A percentile compares a stretch with the other conserved stretches of the same genome.
phyloP scores from a whole-genome alignment of 2,329 filamentous ascomycete genomes.

The Fusarium napiforme region DNA sequence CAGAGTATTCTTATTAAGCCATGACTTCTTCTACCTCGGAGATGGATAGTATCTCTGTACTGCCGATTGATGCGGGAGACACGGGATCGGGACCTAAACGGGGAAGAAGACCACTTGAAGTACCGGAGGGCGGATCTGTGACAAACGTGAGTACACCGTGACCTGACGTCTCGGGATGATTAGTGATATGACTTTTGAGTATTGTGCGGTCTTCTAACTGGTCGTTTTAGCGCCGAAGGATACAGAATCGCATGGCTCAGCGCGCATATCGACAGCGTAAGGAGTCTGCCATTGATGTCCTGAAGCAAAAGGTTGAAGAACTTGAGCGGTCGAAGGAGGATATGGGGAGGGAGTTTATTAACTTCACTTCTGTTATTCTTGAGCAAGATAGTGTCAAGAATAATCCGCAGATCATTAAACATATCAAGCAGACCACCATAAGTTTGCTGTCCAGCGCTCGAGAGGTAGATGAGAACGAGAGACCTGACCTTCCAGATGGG shows the following conservation, averaged over 20 bases:
- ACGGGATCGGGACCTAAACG: not conserved
- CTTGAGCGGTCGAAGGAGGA: not conserved
- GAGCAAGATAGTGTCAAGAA: not conserved
- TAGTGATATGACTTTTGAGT: not conserved
- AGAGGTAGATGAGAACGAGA: not conserved
- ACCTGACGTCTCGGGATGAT: not conserved
- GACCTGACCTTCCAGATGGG: not conserved
- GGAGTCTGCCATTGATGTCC: constrained; percentile 6
- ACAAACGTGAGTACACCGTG: not conserved
- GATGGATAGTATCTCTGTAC: not conserved
- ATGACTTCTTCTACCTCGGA: not conserved
- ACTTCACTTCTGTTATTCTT: not conserved
- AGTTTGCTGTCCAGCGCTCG: not conserved
- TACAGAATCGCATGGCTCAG: constrained; percentile 18
- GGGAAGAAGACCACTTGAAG: constrained; percentile 1
- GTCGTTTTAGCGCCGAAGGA: not conserved
- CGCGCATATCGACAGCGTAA: constrained; percentile 18
- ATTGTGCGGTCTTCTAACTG: not conserved
- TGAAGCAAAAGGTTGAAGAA: constrained; percentile 3
- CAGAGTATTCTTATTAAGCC: not conserved
- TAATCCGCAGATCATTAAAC: not conserved
- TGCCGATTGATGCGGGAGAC: not conserved
- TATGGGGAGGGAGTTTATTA: not conserved
- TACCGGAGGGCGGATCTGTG: not conserved
- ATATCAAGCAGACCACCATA: constrained; percentile 1